These are phyloP conservation scores for Goffeauzyma gilvescens DNA, from an alignment of 768 basidiomycete species.

Conservation along the genomic window DNA sequence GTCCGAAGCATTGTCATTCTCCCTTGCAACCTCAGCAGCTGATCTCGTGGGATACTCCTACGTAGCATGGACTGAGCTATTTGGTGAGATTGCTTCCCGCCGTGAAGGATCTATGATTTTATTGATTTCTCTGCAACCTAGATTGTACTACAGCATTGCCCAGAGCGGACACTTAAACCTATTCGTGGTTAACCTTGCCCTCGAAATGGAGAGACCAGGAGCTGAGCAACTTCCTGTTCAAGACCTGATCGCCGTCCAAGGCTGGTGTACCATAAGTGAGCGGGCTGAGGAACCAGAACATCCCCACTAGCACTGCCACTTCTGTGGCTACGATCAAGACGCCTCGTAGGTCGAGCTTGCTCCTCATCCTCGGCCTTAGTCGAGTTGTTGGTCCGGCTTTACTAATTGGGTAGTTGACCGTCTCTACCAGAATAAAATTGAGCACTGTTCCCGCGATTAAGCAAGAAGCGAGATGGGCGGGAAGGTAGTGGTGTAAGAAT, in stretches of 20 bases:
- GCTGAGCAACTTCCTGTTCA: constrained; percentile 58
- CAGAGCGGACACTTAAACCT: too few relatives aligned
- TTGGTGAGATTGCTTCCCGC: too few relatives aligned
- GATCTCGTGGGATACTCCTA: too few relatives aligned
- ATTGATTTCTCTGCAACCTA: too few relatives aligned
- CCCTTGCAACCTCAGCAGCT: too few relatives aligned
- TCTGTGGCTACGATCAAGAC: constrained; percentile 42
- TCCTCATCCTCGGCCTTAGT: constrained; percentile 42
- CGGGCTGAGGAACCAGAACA: constrained; percentile 52
- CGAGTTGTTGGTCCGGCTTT: constrained; percentile 49
- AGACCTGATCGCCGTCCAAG: constrained; percentile 66
- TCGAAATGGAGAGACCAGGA: constrained; percentile 73
- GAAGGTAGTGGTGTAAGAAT: constrained; percentile 94
- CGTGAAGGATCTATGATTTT: too few relatives aligned
- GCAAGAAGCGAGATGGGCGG: constrained; percentile 81
- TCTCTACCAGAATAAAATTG: constrained; percentile 73
- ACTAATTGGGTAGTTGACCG: constrained; percentile 79
- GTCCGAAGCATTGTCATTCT: too few relatives aligned
- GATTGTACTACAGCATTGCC: too few relatives aligned
- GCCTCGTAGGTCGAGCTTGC: constrained; percentile 42
- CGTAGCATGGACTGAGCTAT: too few relatives aligned
- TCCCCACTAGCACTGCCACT: constrained; percentile 42
- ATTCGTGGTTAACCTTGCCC: constrained; percentile 13
- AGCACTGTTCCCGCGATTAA: constrained; percentile 80
- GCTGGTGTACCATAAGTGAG: constrained; percentile 93